phyloP scores from a whole-genome alignment of 257 asterid species.

The Linaria vulgaris region DNA sequence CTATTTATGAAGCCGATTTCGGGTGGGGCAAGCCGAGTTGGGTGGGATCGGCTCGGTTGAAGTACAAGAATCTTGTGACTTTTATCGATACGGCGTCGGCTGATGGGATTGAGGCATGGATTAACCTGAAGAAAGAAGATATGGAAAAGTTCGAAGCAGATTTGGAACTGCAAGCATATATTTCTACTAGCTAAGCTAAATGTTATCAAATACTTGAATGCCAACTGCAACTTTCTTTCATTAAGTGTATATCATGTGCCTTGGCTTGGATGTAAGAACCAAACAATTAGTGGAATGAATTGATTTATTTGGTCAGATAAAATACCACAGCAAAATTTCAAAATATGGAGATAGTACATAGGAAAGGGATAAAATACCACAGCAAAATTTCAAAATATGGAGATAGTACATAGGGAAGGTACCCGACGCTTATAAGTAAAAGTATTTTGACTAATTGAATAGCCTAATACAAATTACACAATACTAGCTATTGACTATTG shows the following conservation, averaged over 20 bases:
- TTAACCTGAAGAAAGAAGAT: constrained; percentile 35
- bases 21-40: constrained; percentile 53
- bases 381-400: too few relatives aligned
- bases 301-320: neutral
- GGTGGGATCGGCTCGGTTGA: constrained; percentile 37
- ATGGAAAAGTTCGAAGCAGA: constrained; percentile 48
- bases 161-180: constrained; percentile 29
- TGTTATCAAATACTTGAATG: too few relatives aligned
- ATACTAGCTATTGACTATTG: too few relatives aligned
- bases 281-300: neutral
- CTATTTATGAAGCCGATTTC: constrained; percentile 49
- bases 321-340: too few relatives aligned
- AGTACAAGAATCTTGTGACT: constrained; percentile 35
- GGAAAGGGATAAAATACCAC: too few relatives aligned
- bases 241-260: too few relatives aligned
- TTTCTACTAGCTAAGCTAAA: neutral
- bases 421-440: neutral
- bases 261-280: too few relatives aligned
- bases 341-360: too few relatives aligned
- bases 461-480: too few relatives aligned
- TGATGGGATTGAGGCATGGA: constrained; percentile 50
- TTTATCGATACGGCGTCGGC: constrained; percentile 36
- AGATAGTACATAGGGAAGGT: too few relatives aligned
- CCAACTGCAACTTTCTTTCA: too few relatives aligned
- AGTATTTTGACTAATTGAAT: neutral